Evolutionary conservation across 2,329 filamentous ascomycete genomes (phyloP).

Genomic region (Claviceps sp.): DNA sequence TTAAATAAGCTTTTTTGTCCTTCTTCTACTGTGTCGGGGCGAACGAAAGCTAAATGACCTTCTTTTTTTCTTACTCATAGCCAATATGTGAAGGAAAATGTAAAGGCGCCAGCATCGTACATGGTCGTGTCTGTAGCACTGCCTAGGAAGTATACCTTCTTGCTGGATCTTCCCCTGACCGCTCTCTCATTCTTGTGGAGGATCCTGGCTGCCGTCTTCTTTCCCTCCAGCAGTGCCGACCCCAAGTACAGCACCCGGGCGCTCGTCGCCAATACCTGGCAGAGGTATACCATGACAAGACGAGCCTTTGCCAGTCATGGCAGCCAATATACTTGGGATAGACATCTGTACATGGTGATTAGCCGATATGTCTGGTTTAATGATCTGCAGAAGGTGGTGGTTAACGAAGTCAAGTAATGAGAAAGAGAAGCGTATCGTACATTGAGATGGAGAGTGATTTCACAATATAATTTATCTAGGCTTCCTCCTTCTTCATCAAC

Average conservation of each 20-base stretch:
- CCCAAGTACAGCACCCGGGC: slow-evolving; percentile 14
- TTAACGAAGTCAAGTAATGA: neutral
- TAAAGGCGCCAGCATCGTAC: slow-evolving; percentile 20
- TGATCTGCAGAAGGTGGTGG: slow-evolving; percentile 9
- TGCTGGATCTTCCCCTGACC: slow-evolving; percentile 23
- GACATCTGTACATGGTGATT: slow-evolving; percentile 24
- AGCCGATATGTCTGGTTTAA: slow-evolving; percentile 30
- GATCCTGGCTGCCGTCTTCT: slow-evolving; percentile 9
- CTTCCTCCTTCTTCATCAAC: neutral
- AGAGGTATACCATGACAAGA: slow-evolving; percentile 21
- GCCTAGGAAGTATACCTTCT: slow-evolving; percentile 24
- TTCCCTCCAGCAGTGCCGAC: slow-evolving; percentile 7
- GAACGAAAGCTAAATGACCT: neutral
- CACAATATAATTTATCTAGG: neutral
- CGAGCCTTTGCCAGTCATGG: slow-evolving; percentile 22
- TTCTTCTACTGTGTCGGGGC: neutral
- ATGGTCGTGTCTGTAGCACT: slow-evolving; percentile 22
- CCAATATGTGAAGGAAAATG: slow-evolving; percentile 16
- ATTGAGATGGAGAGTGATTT: neutral
- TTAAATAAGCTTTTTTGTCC: neutral
- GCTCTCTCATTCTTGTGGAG: slow-evolving; percentile 20
- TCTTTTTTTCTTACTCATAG: slow-evolving; percentile 4
- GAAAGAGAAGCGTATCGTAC: neutral
- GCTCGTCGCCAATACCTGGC: slow-evolving; percentile 23
- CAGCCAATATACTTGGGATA: slow-evolving; percentile 28